Conservation (phyloP, 1,284 basidiomycete genomes). For the Heterobasidion parviporum region DNA sequence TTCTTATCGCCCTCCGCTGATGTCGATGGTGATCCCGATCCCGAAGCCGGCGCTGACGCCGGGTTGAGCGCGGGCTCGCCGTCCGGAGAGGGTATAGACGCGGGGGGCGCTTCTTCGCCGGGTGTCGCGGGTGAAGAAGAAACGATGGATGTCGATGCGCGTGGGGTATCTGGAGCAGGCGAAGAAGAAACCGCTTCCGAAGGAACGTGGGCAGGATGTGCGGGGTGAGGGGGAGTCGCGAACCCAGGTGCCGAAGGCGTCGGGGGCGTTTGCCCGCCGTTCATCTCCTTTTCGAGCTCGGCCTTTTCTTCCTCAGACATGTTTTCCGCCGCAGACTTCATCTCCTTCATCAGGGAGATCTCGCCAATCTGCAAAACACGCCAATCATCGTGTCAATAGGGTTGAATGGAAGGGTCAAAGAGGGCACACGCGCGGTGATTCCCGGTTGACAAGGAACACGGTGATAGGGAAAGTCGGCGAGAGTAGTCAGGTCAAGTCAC, state of each 20-base stretch:
- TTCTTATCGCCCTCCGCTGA: constrained; percentile 22
- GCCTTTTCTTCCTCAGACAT: constrained; percentile 89
- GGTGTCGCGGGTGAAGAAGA: not conserved
- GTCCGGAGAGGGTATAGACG: not conserved
- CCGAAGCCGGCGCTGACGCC: constrained; percentile 3
- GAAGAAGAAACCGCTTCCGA: not conserved
- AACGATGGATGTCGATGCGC: not conserved
- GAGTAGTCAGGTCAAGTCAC: not conserved
- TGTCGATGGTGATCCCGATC: constrained; percentile 11
- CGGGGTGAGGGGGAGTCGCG: constrained; percentile 6
- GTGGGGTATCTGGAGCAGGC: not conserved
- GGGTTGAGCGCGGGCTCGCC: not conserved
- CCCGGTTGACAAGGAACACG: not conserved
- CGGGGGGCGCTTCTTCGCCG: not conserved
- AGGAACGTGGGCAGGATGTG: not conserved
- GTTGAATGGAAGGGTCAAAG: no score
- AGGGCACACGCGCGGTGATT: no score
- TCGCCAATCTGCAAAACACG: constrained; percentile 72
- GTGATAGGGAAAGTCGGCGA: not conserved
- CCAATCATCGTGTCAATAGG: no score
- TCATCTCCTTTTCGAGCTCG: constrained; percentile 72
- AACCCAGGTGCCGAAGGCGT: constrained; percentile 10
- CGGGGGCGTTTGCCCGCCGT: constrained; percentile 19
- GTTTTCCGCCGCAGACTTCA: constrained; percentile 71
- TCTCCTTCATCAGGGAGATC: constrained; percentile 88